Percentiles rank a stretch among this genome's conserved stretches.
Evolutionary conservation across 106 monocot species (phyloP).

Genomic region (Gastrodia elata): DNA sequence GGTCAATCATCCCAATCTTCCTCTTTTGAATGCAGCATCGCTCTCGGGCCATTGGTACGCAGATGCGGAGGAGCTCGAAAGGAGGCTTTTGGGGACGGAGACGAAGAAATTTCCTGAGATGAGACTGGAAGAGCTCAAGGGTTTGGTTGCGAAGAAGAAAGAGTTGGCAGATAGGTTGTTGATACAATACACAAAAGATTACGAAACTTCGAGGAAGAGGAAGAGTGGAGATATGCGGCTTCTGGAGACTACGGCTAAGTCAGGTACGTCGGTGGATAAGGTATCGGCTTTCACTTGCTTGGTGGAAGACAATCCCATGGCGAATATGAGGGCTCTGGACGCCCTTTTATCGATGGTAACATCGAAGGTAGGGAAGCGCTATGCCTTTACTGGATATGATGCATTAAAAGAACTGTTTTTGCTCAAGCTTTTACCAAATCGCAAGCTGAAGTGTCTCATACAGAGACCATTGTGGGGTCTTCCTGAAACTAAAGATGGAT

Average conservation of each 20-base stretch:
- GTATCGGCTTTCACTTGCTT: slow-evolving; percentile 75
- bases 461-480: slow-evolving; percentile 57
- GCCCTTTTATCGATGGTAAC: slow-evolving; percentile 71
- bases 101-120: slow-evolving; percentile 10
- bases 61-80: slow-evolving; percentile 62
- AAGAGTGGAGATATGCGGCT: slow-evolving; percentile 54
- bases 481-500: slow-evolving; percentile 84
- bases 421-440: slow-evolving; percentile 61
- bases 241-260: slow-evolving; percentile 51
- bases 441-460: slow-evolving; percentile 73
- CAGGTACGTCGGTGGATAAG: slow-evolving; percentile 81
- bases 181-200: slow-evolving; percentile 52
- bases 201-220: slow-evolving; percentile 36
- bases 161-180: slow-evolving; percentile 59
- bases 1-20: slow-evolving; percentile 24
- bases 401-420: slow-evolving; percentile 76
- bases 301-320: slow-evolving; percentile 86
- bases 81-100: slow-evolving; percentile 26
- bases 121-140: slow-evolving; percentile 49
- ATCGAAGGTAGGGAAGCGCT: slow-evolving; percentile 90
- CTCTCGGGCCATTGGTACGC: slow-evolving; percentile 62
- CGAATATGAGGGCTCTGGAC: slow-evolving; percentile 68
- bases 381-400: slow-evolving; percentile 88
- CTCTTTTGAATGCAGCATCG: slow-evolving; percentile 43
- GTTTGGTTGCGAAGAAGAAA: slow-evolving; percentile 43